Base-by-base conservation (phyloP, 2,329 filamentous ascomycete species). In the Cordyceps militaris region DNA sequence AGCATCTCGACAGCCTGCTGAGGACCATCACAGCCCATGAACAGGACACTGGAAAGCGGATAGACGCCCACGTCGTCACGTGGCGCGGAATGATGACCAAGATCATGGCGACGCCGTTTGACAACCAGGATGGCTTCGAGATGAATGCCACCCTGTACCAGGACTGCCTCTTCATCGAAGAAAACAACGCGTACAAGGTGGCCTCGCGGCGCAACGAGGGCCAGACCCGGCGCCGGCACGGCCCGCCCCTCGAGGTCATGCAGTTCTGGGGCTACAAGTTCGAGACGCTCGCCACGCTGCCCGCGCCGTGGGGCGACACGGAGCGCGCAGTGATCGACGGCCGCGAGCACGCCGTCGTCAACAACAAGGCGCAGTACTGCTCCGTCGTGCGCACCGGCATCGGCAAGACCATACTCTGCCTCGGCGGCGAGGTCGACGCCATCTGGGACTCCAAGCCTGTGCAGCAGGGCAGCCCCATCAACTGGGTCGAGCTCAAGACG, bases 51-150 rank as follows among this genome's bases (percentile, higher is more conserved):
- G 81, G 82, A 2, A 79, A 82, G 66, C 86, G 81, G 67, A 85
- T 87, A 32, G 85, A 91, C 61, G 87, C 88, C 2, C 85, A 96
- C 65, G 70, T 97, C 47, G 80, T 97, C 53, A 97, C 93, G 1
- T 99, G 93, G 93, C 80, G 94, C 66, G 94, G 94, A 38, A 97
- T 97, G 91, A 92, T 99, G 87, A 97, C 94, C 61, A 99, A 97
- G 90, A 90, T 99, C 63, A 85, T 97, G 85, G 85, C 86, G 0
- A 79, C 87, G 0, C 88, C 91, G 0, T 97, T 89, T 69, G 91
- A 95, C 63, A 81, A 87, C 63, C 82, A 87, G 69, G 89, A 93
- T 67, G 88, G 88, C 51, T 97, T 96, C 66, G 89, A 95, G 70
- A 96, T 99, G 91, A 96, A 97, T 69, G 93, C 91, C 50, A 97